Conservation (phyloP, 805 yeast genomes). For the Hyphopichia homilentoma region DNA sequence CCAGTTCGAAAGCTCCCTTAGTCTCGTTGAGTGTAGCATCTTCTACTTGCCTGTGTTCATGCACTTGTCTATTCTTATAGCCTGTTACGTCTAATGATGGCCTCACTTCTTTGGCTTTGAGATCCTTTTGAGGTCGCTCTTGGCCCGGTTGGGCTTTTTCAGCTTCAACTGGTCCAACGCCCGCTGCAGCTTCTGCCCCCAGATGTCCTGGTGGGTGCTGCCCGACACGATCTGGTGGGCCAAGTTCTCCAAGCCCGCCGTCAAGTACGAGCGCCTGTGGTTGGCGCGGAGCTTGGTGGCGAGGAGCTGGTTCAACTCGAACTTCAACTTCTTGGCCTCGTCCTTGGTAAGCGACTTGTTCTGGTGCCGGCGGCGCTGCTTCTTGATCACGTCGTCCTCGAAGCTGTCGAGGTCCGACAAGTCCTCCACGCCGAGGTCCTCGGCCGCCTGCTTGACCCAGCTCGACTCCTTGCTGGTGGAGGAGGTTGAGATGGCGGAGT, state of each 20-base stretch:
- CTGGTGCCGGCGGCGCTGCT: conserved; percentile 52
- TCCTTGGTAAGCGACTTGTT: conserved; percentile 42
- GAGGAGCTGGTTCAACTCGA: conserved; percentile 52
- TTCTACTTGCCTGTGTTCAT: no score
- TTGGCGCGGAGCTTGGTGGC: conserved; percentile 56
- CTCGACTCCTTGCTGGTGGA: conserved; percentile 63
- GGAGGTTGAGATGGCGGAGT: conserved; percentile 57
- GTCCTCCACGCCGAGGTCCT: conserved; percentile 81
- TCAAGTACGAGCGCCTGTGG: conserved; percentile 66
- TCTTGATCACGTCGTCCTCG: conserved; percentile 64
- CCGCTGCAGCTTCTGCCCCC: conserved; percentile 65
- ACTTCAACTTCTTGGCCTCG: conserved; percentile 44
- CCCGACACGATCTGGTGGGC: conserved; percentile 75
- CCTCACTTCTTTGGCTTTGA: not conserved
- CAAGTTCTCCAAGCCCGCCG: conserved; percentile 73
- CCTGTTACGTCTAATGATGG: no score
- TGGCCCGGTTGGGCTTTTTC: conserved; percentile 6
- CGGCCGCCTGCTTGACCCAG: conserved; percentile 90
- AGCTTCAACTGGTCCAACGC: conserved; percentile 59
- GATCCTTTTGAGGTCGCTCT: conserved; percentile 4
- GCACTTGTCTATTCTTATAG: no score
- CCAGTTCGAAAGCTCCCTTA: no score
- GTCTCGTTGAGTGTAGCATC: no score
- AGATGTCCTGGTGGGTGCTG: conserved; percentile 58
- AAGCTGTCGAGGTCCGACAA: conserved; percentile 55